A percentile compares a stretch with the other conserved stretches of the same genome.
phyloP scores from a whole-genome alignment of 148 eudicot genomes.

The Beta vulgaris region DNA sequence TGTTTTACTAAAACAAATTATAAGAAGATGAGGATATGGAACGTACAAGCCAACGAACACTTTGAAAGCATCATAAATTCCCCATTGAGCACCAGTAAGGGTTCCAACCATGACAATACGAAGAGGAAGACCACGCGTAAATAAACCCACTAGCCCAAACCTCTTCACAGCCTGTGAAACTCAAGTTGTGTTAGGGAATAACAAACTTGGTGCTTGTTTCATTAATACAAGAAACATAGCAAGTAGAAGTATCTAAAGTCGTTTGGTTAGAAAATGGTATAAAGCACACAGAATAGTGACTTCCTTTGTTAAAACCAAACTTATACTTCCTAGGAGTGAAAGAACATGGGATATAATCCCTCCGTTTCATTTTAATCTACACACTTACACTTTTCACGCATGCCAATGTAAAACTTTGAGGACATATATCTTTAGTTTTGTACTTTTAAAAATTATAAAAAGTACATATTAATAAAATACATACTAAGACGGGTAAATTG shows the following conservation, averaged over 20 bases:
- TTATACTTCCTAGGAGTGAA: not conserved
- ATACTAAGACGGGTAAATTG: no score
- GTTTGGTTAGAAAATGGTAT: no score
- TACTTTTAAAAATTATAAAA: no score
- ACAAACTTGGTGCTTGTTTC: not conserved
- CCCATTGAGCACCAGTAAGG: slow-evolving; percentile 79
- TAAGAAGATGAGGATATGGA: not conserved
- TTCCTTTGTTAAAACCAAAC: not conserved
- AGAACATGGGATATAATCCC: not conserved
- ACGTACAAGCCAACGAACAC: slow-evolving; percentile 79
- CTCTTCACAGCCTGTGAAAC: slow-evolving; percentile 62
- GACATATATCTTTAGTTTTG: no score
- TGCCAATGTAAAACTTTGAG: no score
- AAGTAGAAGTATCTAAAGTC: no score
- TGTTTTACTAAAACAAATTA: not conserved
- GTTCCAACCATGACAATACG: slow-evolving; percentile 79
- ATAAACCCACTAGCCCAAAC: slow-evolving; percentile 58
- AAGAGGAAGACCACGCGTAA: slow-evolving; percentile 76
- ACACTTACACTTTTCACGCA: no score
- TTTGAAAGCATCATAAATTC: slow-evolving; percentile 70
- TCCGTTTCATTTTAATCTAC: no score
- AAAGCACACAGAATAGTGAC: no score
- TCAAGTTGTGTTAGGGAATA: not conserved
- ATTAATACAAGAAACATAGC: not conserved
- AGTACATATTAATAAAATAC: no score